Percentiles rank a stretch among this genome's conserved stretches.
These are phyloP conservation scores for Rhododendron ferrugineum DNA, from an alignment of 148 eudicot genomes.

Conservation along the genomic window DNA sequence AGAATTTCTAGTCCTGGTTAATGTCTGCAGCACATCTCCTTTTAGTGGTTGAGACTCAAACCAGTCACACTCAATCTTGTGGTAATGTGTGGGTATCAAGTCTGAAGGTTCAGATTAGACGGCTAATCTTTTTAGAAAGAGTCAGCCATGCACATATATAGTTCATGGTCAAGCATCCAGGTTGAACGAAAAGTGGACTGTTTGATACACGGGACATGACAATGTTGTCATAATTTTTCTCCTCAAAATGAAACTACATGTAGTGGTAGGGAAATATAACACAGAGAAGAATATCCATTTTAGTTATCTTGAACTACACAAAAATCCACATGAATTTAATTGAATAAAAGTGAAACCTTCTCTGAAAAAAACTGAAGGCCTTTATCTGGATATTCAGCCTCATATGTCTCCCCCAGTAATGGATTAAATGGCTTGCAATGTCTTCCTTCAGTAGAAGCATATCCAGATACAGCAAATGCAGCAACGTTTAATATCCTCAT, in stretches of 20 bases:
- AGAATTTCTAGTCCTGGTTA: not conserved
- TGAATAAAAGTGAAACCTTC: conserved; percentile 18
- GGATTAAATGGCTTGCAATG: conserved; percentile 43
- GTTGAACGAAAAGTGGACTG: not conserved
- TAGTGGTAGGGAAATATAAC: not conserved
- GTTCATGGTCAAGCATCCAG: not conserved
- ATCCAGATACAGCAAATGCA: conserved; percentile 45
- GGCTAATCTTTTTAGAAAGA: not conserved
- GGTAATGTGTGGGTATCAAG: not conserved
- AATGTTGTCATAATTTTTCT: not conserved
- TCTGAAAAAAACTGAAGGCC: conserved; percentile 30
- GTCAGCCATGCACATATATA: no score
- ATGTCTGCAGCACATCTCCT: not conserved
- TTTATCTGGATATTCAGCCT: conserved; percentile 39
- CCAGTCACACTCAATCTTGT: not conserved
- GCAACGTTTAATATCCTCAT: conserved; percentile 37
- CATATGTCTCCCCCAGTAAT: conserved; percentile 41
- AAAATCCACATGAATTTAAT: not conserved
- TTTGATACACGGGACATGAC: not conserved
- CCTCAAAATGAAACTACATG: not conserved
- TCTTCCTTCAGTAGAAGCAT: conserved; percentile 38
- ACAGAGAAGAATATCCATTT: not conserved
- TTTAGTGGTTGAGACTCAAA: not conserved
- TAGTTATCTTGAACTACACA: not conserved
- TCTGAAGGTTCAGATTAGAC: not conserved